Base-by-base conservation (phyloP, 192 early-diverging fungal species). In the Chytriomyces sp. region DNA sequence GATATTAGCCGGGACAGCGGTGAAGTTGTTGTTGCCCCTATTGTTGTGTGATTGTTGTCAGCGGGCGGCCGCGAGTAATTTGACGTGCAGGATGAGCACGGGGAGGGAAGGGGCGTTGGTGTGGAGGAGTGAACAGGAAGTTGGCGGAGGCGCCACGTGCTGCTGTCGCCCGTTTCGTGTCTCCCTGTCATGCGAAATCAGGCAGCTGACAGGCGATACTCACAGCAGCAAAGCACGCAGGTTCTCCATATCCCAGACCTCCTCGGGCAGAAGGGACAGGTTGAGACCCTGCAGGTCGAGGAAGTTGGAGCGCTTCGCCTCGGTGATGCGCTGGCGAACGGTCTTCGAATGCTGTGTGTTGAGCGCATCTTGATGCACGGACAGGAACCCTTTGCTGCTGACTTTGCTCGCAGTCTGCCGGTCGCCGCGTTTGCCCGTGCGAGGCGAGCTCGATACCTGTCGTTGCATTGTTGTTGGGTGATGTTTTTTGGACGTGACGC, bases 1-100 rank as follows among this genome's bases (percentile, higher is more conserved):
- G 10, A 83, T 58, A 57, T 79, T 71, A 8, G 59, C 34, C 7
- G 82, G 82, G 38, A 83, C 64, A 19, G 70, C 31, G 17, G 70
- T 72, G 17, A 83, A 60, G 19, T 69, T 34, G 59, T 83, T 83
- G 56, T 74, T 49, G 10, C 82, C 82, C 17, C 80, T 82, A 59
- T 32, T 17, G 39, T 28, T 68, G 52, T 22, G 52, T 55, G 65
- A n/a, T 22, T 10, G 64, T 14, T 39, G 61, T 8, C 6, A 7
- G 7, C 37, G 25, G 52, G 28, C 30, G 31, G n/a, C 10, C 4
- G 10, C 37, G 41, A 19, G 41, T 7, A 19, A 10, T 10, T 44
- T 19, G 19, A 7, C 19, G 8, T 8, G 8, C 44, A 49, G 8
- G 44, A 49, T 49, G 44, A 49, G 44, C 44, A n/a, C n/a, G 44